A percentile compares a stretch with the other conserved stretches of the same genome.
These are phyloP conservation scores for Halophytophthora polymorphica DNA, from an alignment of 352 stramenopile genomes.

Conservation along the genomic window DNA sequence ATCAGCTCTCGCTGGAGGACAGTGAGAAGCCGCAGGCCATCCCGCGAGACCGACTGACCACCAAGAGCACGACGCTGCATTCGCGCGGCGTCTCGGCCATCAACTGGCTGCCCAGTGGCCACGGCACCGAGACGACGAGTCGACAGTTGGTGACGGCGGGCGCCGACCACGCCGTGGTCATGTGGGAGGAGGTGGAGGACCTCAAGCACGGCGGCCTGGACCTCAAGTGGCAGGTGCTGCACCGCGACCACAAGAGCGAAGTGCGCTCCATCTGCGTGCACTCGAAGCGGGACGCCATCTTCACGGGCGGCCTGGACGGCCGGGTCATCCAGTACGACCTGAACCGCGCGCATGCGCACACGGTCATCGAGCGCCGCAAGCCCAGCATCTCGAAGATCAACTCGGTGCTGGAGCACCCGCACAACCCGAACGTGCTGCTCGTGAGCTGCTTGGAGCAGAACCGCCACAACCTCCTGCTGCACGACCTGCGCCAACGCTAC, in stretches of 20 bases:
- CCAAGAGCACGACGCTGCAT: constrained; percentile 61
- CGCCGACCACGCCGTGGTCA: constrained; percentile 66
- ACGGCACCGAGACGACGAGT: constrained; percentile 40
- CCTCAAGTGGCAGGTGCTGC: constrained; percentile 67
- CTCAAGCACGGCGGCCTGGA: constrained; percentile 23
- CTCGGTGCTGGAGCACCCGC: constrained; percentile 71
- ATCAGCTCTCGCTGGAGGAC: constrained; percentile 56
- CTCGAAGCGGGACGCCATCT: constrained; percentile 61
- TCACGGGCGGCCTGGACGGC: constrained; percentile 71
- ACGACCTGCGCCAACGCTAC: constrained; percentile 67
- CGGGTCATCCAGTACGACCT: constrained; percentile 73
- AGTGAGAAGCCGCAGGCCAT: constrained; percentile 40
- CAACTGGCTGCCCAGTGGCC: constrained; percentile 60
- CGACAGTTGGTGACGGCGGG: constrained; percentile 64
- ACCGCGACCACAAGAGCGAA: constrained; percentile 75
- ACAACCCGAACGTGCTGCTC: constrained; percentile 79
- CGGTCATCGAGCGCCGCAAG: constrained; percentile 70
- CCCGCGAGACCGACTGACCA: constrained; percentile 51
- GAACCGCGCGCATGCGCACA: constrained; percentile 31
- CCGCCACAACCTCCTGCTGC: constrained; percentile 67
- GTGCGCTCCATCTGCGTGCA: constrained; percentile 76
- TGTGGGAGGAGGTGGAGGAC: constrained; percentile 70
- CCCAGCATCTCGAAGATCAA: constrained; percentile 85
- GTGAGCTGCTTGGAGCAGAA: constrained; percentile 66
- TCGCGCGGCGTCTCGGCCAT: constrained; percentile 61